phyloP scores from a whole-genome alignment of 192 early-diverging fungal genomes.

The Coemansia sp. region DNA sequence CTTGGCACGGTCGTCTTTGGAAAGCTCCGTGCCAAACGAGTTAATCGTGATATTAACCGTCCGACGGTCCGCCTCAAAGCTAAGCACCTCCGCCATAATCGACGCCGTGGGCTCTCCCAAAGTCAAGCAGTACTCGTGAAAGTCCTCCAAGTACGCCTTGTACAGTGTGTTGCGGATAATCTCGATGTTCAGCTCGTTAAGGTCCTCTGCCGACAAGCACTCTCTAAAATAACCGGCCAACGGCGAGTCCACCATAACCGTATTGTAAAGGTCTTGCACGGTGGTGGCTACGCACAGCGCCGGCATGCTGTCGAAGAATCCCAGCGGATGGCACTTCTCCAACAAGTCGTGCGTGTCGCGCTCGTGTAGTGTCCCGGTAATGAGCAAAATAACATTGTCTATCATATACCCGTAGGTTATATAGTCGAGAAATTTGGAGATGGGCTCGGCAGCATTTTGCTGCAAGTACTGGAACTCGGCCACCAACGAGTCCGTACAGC shows the following conservation, averaged over 20 bases:
- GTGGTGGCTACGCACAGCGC: conserved; percentile 97
- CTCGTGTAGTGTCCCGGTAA: conserved; percentile 97
- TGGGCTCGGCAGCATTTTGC: conserved; percentile 74
- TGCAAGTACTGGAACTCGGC: conserved; percentile 91
- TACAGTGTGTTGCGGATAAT: conserved; percentile 99
- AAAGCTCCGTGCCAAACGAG: conserved; percentile 95
- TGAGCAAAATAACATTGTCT: conserved; percentile 97
- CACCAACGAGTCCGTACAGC: conserved; percentile 84
- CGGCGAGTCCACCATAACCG: conserved; percentile 95
- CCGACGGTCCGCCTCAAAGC: conserved; percentile 98
- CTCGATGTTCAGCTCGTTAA: conserved; percentile 99
- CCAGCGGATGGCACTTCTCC: conserved; percentile 96
- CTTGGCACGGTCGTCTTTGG: conserved; percentile 94
- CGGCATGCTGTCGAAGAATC: conserved; percentile 97
- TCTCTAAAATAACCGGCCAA: conserved; percentile 98
- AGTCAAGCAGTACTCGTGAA: conserved; percentile 81
- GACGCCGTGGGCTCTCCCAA: conserved; percentile 84
- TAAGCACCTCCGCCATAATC: conserved; percentile 90
- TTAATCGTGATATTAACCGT: conserved; percentile 99
- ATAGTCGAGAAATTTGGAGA: conserved; percentile 93
- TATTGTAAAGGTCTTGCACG: conserved; percentile 91
- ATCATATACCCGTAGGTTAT: conserved; percentile 98
- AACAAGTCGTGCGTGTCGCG: conserved; percentile 96
- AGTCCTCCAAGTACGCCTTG: conserved; percentile 99
- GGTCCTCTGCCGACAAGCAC: conserved; percentile 92